Evolutionary conservation across 306 rosid species (phyloP).

Genomic region (Datisca glomerata): DNA sequence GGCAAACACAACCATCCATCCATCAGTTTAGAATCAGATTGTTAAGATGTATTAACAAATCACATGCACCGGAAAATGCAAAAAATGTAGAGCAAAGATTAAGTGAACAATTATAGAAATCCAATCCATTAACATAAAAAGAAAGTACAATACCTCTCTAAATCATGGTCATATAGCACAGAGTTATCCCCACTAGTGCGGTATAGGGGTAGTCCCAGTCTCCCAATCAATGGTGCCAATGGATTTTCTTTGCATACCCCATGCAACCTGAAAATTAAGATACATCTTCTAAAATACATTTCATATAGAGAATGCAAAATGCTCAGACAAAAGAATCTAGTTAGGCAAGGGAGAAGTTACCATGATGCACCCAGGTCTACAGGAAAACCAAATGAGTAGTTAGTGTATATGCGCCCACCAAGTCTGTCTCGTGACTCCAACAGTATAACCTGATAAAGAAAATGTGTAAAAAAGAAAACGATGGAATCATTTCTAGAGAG

Average conservation of each 20-base stretch:
- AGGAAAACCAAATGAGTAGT: slow-evolving; percentile 94
- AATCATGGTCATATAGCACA: slow-evolving; percentile 93
- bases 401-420: slow-evolving; percentile 88
- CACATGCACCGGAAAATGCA: neutral
- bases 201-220: slow-evolving; percentile 82
- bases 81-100: no score
- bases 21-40: slow-evolving; percentile 2
- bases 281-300: slow-evolving; percentile 2
- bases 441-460: slow-evolving; percentile 54
- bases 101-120: neutral
- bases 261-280: slow-evolving; percentile 60
- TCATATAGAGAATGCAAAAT: neutral
- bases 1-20: slow-evolving; percentile 2
- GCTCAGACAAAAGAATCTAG: neutral
- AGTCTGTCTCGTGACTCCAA: slow-evolving; percentile 83
- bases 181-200: slow-evolving; percentile 97
- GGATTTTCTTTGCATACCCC: slow-evolving; percentile 97
- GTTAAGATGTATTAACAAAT: neutral
- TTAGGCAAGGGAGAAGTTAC: slow-evolving; percentile 20
- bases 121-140: neutral
- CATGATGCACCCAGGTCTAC: slow-evolving; percentile 96
- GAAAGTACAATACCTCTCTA: slow-evolving; percentile 53
- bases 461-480: no score
- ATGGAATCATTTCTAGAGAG: no score
- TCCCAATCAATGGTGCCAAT: slow-evolving; percentile 83